Evolutionary conservation across 805 yeast species (phyloP).

Genomic region (Cyberlindnera mrakii): DNA sequence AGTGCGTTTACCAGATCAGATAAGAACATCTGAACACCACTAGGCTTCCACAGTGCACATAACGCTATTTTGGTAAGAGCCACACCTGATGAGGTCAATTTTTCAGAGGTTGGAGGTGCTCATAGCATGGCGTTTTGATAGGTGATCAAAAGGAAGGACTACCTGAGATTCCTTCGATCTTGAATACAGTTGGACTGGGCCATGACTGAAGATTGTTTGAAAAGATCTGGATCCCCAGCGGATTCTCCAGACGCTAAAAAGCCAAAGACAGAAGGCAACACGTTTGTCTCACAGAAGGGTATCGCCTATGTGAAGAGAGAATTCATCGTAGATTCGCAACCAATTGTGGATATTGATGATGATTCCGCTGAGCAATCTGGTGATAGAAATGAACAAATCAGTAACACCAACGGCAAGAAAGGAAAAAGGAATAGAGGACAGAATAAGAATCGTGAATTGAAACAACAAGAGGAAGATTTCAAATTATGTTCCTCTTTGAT

Average conservation of each 20-base stretch:
- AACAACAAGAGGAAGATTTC: constrained; percentile 57
- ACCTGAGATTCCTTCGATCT: neutral
- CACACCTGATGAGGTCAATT: neutral
- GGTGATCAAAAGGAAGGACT: too few relatives aligned
- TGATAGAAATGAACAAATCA: constrained; percentile 28
- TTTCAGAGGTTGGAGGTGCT: too few relatives aligned
- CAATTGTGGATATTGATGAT: constrained; percentile 29
- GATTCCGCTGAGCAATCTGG: constrained; percentile 40
- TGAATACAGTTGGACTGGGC: neutral
- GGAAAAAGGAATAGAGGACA: constrained; percentile 64
- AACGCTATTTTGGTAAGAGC: neutral
- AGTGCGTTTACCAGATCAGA: too few relatives aligned
- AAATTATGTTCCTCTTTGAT: constrained; percentile 60
- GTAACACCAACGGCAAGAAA: constrained; percentile 32
- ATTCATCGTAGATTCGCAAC: constrained; percentile 38
- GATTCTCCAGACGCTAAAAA: constrained; percentile 10
- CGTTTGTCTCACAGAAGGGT: constrained; percentile 37
- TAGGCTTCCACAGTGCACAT: neutral
- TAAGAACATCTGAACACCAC: neutral
- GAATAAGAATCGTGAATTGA: constrained; percentile 74
- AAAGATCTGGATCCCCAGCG: constrained; percentile 18
- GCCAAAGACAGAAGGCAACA: constrained; percentile 1
- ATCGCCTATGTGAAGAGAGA: constrained; percentile 75
- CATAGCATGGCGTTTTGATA: too few relatives aligned
- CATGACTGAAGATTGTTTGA: constrained; percentile 12